Evolutionary conservation across 164 flowering plant species (phyloP).

Genomic region (Piper betle): DNA sequence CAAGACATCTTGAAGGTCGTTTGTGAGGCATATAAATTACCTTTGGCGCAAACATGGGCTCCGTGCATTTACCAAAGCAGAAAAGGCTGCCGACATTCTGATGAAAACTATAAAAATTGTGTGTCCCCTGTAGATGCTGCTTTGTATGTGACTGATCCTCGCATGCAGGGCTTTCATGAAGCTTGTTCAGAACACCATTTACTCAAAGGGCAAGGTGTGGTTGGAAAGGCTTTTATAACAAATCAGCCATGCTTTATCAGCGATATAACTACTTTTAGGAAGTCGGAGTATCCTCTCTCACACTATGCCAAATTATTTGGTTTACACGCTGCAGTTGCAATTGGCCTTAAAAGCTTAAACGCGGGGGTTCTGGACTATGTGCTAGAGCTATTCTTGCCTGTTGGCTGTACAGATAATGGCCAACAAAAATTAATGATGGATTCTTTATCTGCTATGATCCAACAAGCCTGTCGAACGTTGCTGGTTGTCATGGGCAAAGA

Average conservation of each 20-base stretch:
- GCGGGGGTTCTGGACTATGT: constrained; percentile 46
- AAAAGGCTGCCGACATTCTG: constrained; percentile 55
- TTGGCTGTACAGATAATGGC: constrained; percentile 15
- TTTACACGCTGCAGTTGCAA: constrained; percentile 54
- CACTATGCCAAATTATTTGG: constrained; percentile 70
- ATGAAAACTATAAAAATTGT: constrained; percentile 46
- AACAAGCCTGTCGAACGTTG: constrained; percentile 34
- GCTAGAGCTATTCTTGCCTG: constrained; percentile 40
- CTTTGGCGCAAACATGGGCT: constrained; percentile 87
- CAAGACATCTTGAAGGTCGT: constrained; percentile 41
- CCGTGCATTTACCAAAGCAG: constrained; percentile 60
- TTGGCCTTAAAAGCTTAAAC: constrained; percentile 41
- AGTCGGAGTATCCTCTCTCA: constrained; percentile 67
- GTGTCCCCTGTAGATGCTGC: constrained; percentile 68
- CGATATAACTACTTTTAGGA: constrained; percentile 41
- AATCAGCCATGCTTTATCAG: constrained; percentile 66
- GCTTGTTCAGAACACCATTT: constrained; percentile 89
- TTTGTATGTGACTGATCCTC: constrained; percentile 43
- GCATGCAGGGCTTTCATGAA: constrained; percentile 54
- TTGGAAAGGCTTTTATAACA: constrained; percentile 57
- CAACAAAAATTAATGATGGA: constrained; percentile 27
- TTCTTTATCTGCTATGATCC: constrained; percentile 35
- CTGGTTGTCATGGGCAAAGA: constrained; percentile 43
- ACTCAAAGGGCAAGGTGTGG: constrained; percentile 71
- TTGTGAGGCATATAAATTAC: constrained; percentile 65